A percentile compares a stretch with the other conserved stretches of the same genome.
Conservation (phyloP, 1,284 basidiomycete species). For the Ceratobasidium sp. region DNA sequence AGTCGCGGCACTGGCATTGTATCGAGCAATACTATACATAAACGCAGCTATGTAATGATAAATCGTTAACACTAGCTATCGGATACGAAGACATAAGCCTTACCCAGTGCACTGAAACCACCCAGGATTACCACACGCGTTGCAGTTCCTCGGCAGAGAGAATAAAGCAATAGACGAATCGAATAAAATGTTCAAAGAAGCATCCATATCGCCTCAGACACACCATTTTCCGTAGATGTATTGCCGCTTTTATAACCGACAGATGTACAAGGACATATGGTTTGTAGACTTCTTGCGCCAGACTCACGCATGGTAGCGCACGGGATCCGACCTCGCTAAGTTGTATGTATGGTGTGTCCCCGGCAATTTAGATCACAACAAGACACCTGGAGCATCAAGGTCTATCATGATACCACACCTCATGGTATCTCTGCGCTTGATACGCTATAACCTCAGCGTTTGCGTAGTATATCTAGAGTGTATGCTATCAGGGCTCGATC, state of each 20-base stretch:
- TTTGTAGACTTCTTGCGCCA: too few species aligned
- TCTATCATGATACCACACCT: too few species aligned
- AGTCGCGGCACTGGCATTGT: neutral
- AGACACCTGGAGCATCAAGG: too few species aligned
- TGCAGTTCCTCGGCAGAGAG: neutral
- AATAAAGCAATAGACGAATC: neutral
- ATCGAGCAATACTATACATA: constrained; percentile 1
- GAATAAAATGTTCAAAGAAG: too few species aligned
- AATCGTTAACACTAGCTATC: neutral
- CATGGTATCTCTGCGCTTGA: too few species aligned
- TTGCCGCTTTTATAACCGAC: neutral
- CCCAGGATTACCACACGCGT: neutral
- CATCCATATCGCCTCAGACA: neutral
- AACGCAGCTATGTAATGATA: neutral
- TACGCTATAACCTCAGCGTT: too few species aligned
- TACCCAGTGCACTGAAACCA: neutral
- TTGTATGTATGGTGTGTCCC: too few species aligned
- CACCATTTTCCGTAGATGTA: too few species aligned
- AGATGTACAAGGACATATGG: too few species aligned
- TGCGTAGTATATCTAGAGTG: neutral
- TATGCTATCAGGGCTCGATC: neutral
- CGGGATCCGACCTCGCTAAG: too few species aligned
- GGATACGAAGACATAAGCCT: neutral
- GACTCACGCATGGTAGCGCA: too few species aligned
- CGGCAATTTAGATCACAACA: too few species aligned